These are phyloP conservation scores for Pythium plurisporium DNA, from an alignment of 352 stramenopile genomes.

Conservation along the genomic window DNA sequence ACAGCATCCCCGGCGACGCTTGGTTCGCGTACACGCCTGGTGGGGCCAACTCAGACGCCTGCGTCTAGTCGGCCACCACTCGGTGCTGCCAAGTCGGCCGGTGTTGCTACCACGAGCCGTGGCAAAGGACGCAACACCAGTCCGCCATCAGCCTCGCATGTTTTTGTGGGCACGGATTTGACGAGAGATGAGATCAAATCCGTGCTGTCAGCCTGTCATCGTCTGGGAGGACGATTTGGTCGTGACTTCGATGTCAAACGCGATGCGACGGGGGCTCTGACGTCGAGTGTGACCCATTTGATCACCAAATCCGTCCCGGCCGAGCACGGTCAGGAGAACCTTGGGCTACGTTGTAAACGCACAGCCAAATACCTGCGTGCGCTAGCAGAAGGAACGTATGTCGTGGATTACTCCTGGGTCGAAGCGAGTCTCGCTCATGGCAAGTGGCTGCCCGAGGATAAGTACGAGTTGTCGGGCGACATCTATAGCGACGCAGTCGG, in stretches of 20 bases:
- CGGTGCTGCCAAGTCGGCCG: neutral
- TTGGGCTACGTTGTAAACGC: conserved; percentile 57
- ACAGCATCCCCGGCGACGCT: neutral
- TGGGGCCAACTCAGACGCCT: neutral
- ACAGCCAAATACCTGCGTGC: conserved; percentile 86
- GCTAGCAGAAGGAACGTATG: conserved; percentile 61
- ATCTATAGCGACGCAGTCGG: conserved; percentile 70
- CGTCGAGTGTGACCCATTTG: conserved; percentile 67
- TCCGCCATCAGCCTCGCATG: neutral
- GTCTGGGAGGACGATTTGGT: conserved; percentile 65
- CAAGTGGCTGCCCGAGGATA: conserved; percentile 62
- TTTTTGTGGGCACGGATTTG: conserved; percentile 50
- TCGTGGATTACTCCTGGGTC: conserved; percentile 79
- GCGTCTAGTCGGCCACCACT: neutral
- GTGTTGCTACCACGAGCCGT: neutral
- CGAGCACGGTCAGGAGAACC: conserved; percentile 8
- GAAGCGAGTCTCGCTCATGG: conserved; percentile 52
- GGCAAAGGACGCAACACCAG: neutral
- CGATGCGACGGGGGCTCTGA: conserved; percentile 29
- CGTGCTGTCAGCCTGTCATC: conserved; percentile 50
- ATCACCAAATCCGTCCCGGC: conserved; percentile 61
- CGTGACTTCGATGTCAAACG: conserved; percentile 64
- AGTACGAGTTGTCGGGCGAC: conserved; percentile 75
- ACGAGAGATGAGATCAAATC: conserved; percentile 45
- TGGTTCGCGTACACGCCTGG: neutral